phyloP scores from a whole-genome alignment of 176 grass and related monocot genomes.

The Lolium multiflorum region DNA sequence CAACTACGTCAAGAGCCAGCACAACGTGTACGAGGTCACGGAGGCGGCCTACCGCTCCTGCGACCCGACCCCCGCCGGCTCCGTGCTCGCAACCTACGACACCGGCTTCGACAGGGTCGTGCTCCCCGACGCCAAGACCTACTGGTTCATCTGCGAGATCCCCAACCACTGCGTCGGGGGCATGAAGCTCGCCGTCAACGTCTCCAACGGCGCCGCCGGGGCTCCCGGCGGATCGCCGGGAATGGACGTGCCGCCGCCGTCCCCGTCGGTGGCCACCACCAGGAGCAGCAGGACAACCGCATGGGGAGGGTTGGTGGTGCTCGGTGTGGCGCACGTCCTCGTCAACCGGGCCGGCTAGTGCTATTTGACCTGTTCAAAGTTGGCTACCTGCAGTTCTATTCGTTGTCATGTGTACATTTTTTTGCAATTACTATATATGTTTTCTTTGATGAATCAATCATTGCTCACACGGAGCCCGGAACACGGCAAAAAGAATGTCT shows the following conservation, averaged over 20 bases:
- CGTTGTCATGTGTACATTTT: background rate
- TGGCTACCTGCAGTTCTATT: background rate
- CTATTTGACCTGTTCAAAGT: background rate
- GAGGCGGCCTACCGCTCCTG: slow-evolving; percentile 51
- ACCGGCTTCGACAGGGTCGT: slow-evolving; percentile 52
- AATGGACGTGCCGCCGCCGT: background rate
- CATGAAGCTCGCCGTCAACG: slow-evolving; percentile 55
- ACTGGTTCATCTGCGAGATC: slow-evolving; percentile 68
- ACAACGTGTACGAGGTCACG: slow-evolving; percentile 59
- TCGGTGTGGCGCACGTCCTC: background rate
- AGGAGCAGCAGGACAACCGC: background rate
- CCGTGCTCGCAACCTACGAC: slow-evolving; percentile 41
- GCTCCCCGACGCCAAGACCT: slow-evolving; percentile 38
- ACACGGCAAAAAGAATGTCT: no score
- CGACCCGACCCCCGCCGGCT: background rate
- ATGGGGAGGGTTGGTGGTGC: background rate
- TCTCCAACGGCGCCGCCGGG: background rate
- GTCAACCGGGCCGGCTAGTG: background rate
- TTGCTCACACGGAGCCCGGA: no score
- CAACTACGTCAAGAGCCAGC: slow-evolving; percentile 52
- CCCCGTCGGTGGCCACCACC: background rate
- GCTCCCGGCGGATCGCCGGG: background rate
- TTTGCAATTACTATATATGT: background rate
- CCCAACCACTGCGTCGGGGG: slow-evolving; percentile 53
- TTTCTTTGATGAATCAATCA: background rate